Percentiles rank a stretch among this genome's conserved stretches.
Conservation (phyloP, 208 protist genomes). For the Herpetomonas samuelpessoai region DNA sequence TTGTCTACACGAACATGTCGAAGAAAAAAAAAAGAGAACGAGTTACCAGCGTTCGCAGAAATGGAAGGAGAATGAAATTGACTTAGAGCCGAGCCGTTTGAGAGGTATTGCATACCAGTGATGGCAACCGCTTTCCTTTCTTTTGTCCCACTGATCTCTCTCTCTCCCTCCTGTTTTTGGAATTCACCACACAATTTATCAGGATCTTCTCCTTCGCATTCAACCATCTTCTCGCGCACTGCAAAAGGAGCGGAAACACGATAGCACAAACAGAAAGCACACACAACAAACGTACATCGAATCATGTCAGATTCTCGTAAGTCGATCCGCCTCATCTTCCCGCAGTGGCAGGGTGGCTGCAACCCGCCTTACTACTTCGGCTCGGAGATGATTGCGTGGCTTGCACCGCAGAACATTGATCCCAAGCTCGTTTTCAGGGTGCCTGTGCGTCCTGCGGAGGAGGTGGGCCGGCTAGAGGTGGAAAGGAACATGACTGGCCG, state of each 20-base stretch:
- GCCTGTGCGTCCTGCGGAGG: conserved; percentile 12
- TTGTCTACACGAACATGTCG: background rate
- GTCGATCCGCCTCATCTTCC: conserved; percentile 20
- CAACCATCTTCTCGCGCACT: too few relatives aligned
- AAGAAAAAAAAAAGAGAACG: background rate
- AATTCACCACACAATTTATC: background rate
- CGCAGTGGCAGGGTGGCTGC: conserved; percentile 36
- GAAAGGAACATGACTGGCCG: conserved; percentile 10
- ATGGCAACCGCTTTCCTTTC: too few relatives aligned
- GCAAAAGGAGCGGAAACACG: too few relatives aligned
- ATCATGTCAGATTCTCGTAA: too few relatives aligned
- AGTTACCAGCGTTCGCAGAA: too few relatives aligned
- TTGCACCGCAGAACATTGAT: conserved; percentile 13
- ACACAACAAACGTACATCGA: too few relatives aligned
- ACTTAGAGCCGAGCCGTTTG: too few relatives aligned
- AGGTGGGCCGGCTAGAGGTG: background rate
- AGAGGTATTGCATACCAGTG: too few relatives aligned
- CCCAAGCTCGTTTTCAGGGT: conserved; percentile 2
- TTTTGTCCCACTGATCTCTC: background rate
- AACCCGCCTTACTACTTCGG: conserved; percentile 25
- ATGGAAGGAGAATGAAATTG: too few relatives aligned
- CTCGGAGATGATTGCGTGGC: conserved; percentile 18
- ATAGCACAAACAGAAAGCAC: too few relatives aligned
- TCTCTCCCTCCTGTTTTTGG: background rate
- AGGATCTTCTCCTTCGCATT: background rate